A percentile compares a stretch with the other conserved stretches of the same genome.
These are phyloP conservation scores for Microsporum canis DNA, from an alignment of 2,329 filamentous ascomycete genomes.

Conservation along the genomic window DNA sequence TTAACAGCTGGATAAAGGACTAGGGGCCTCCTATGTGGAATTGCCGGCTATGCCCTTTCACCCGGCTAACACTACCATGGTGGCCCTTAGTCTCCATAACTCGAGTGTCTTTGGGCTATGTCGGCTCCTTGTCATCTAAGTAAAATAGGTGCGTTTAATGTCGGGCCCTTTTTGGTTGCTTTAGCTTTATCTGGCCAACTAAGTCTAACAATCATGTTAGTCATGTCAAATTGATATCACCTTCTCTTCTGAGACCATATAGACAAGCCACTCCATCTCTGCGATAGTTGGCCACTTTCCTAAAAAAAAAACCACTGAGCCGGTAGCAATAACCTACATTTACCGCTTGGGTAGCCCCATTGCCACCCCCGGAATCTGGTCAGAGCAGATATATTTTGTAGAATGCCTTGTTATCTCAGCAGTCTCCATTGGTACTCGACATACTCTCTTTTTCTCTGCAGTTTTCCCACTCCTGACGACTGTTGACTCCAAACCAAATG, in stretches of 20 bases:
- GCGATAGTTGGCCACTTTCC: no score
- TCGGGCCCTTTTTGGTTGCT: neutral
- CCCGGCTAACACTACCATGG: neutral
- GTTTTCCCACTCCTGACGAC: neutral
- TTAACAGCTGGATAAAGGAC: neutral
- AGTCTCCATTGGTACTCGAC: neutral
- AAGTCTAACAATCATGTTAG: neutral
- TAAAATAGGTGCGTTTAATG: neutral
- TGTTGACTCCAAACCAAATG: neutral
- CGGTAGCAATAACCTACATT: no score
- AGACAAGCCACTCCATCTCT: neutral
- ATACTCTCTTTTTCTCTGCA: neutral
- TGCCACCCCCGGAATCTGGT: neutral
- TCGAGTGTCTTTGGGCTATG: neutral
- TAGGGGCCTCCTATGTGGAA: neutral
- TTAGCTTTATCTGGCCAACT: neutral
- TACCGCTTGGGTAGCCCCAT: neutral
- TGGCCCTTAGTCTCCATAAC: neutral
- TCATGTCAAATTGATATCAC: neutral
- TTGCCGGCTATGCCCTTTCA: neutral
- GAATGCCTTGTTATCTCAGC: neutral
- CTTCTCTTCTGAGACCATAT: neutral
- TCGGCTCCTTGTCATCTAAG: neutral
- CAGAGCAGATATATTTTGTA: neutral
- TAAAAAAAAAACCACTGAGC: no score